Evolutionary conservation across 495 filamentous ascomycete genomes (phyloP).

Genomic region (Xylaria scruposa): DNA sequence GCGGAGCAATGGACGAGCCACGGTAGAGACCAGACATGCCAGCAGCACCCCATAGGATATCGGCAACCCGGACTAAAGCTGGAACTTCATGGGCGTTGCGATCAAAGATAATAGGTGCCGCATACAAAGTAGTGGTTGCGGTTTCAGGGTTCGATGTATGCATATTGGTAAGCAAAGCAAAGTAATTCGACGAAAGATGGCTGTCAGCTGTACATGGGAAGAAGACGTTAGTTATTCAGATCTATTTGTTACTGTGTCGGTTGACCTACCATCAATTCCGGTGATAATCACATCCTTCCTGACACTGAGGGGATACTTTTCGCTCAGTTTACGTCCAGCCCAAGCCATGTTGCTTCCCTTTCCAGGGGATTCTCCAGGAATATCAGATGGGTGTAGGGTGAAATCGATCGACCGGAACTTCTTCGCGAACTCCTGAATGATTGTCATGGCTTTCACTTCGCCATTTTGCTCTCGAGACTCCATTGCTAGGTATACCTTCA

Average conservation of each 20-base stretch:
- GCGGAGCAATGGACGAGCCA: slow-evolving; percentile 64
- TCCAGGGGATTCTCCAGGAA: slow-evolving; percentile 67
- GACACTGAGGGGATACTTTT: slow-evolving; percentile 57
- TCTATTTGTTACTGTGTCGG: not conserved
- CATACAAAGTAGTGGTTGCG: slow-evolving; percentile 64
- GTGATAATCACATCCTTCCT: slow-evolving; percentile 69
- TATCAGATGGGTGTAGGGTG: slow-evolving; percentile 66
- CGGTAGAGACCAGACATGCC: slow-evolving; percentile 70
- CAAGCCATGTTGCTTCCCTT: slow-evolving; percentile 74
- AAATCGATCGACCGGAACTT: slow-evolving; percentile 66
- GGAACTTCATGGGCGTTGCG: slow-evolving; percentile 71
- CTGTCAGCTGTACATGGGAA: slow-evolving; percentile 62
- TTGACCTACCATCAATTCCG: slow-evolving; percentile 68
- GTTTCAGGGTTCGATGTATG: slow-evolving; percentile 62
- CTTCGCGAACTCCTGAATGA: slow-evolving; percentile 62
- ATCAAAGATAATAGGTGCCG: slow-evolving; percentile 74
- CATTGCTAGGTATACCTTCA: slow-evolving; percentile 74
- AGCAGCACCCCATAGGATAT: slow-evolving; percentile 70
- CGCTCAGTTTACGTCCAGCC: slow-evolving; percentile 66
- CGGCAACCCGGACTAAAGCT: slow-evolving; percentile 69
- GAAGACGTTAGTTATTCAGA: slow-evolving; percentile 36
- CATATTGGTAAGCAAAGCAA: slow-evolving; percentile 64
- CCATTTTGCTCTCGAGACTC: slow-evolving; percentile 64
- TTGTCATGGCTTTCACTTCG: slow-evolving; percentile 58
- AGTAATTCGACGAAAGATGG: slow-evolving; percentile 70